These are phyloP conservation scores for Clitopilus passeckerianus DNA, from an alignment of 768 basidiomycete genomes.

Conservation along the genomic window DNA sequence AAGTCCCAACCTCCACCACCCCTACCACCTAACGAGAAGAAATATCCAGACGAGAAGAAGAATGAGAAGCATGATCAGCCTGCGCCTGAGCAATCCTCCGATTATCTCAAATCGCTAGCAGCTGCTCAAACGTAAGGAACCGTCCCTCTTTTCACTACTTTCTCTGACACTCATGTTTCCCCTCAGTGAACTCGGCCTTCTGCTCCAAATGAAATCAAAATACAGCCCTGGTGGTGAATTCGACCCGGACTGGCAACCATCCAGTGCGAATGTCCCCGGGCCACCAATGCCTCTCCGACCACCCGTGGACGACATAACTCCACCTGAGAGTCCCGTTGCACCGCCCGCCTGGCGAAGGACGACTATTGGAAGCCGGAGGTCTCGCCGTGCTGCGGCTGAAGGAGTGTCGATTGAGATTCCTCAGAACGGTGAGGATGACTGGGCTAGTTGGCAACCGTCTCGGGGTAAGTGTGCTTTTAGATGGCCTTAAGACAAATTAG, in stretches of 20 bases:
- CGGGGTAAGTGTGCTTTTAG: not conserved
- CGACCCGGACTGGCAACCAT: conserved; percentile 68
- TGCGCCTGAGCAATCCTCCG: not conserved
- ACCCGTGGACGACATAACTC: conserved; percentile 6
- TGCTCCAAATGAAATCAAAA: conserved; percentile 66
- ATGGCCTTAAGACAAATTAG: conserved; percentile 46
- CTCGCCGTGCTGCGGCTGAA: too few species aligned
- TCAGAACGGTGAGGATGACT: not conserved
- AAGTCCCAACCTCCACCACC: not conserved
- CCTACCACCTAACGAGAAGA: not conserved
- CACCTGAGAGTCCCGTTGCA: conserved; percentile 30
- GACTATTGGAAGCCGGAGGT: too few species aligned
- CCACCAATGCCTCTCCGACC: conserved; percentile 39
- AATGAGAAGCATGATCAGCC: not conserved
- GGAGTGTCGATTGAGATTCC: not conserved
- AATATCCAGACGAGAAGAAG: not conserved
- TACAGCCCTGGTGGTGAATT: conserved; percentile 83
- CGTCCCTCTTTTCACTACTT: not conserved
- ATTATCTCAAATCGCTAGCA: not conserved
- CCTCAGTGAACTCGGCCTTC: conserved; percentile 42
- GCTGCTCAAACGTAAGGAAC: not conserved
- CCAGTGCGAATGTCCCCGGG: not conserved
- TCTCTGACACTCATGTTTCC: not conserved
- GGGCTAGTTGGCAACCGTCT: not conserved
- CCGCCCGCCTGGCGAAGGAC: not conserved